Percentiles rank a stretch among this genome's conserved stretches.
phyloP scores from a whole-genome alignment of 1,284 basidiomycete species.

The Ustilago xerochloae region DNA sequence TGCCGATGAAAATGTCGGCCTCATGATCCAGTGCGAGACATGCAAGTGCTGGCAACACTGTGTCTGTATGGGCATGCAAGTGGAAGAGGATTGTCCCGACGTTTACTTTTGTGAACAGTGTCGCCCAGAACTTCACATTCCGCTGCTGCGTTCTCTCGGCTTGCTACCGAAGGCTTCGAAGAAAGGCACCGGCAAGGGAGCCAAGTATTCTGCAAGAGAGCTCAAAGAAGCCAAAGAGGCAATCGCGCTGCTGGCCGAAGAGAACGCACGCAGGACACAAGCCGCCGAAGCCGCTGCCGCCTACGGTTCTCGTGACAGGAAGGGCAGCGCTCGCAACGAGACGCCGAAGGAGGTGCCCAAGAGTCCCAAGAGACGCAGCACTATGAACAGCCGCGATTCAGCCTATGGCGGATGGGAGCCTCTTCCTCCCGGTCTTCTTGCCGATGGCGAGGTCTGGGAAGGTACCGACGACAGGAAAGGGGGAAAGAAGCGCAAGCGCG shows the following conservation, averaged over 20 bases:
- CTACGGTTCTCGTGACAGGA: slow-evolving; percentile 39
- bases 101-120: slow-evolving; percentile 91
- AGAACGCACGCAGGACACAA: slow-evolving; percentile 59
- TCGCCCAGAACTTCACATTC: slow-evolving; percentile 81
- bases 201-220: slow-evolving; percentile 56
- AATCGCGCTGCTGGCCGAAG: slow-evolving; percentile 57
- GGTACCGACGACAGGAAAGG: slow-evolving; percentile 64
- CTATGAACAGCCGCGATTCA: slow-evolving; percentile 96
- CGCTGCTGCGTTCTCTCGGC: slow-evolving; percentile 63
- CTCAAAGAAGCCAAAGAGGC: slow-evolving; percentile 66
- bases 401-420: slow-evolving; percentile 90
- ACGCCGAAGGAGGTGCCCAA: slow-evolving; percentile 36
- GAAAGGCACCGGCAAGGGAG: slow-evolving; percentile 50
- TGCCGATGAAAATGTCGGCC: slow-evolving; percentile 74
- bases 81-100: slow-evolving; percentile 76
- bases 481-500: slow-evolving; percentile 58
- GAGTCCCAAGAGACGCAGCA: slow-evolving; percentile 77
- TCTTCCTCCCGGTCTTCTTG: slow-evolving; percentile 69
- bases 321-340: slow-evolving; percentile 21
- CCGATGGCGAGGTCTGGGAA: slow-evolving; percentile 61
- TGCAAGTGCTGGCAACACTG: slow-evolving; percentile 99
- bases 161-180: slow-evolving; percentile 54
- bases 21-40: slow-evolving; percentile 97
- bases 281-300: slow-evolving; percentile 34
- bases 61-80: slow-evolving; percentile 91